These are phyloP conservation scores for Heliosperma pusillum DNA, from an alignment of 148 eudicot species.

Conservation along the genomic window DNA sequence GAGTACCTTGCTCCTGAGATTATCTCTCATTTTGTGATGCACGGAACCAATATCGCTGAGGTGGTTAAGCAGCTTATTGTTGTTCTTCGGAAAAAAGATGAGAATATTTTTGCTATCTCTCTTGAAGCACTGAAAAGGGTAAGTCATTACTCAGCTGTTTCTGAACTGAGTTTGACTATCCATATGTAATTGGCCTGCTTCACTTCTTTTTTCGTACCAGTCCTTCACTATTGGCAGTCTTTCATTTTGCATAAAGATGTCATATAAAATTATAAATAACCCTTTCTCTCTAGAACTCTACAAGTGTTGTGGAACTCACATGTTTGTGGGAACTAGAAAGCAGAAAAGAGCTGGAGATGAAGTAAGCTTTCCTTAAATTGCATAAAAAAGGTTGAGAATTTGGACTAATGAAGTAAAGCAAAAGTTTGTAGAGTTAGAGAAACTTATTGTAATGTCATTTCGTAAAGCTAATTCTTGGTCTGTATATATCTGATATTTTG, in stretches of 20 bases:
- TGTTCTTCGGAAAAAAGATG: slow-evolving; percentile 67
- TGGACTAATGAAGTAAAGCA: not conserved
- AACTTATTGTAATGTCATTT: not conserved
- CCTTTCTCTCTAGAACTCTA: not conserved
- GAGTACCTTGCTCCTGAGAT: slow-evolving; percentile 80
- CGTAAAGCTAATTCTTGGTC: not conserved
- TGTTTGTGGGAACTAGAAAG: not conserved
- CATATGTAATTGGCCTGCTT: not conserved
- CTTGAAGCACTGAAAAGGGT: slow-evolving; percentile 87
- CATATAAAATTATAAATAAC: no score
- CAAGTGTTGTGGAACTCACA: not conserved
- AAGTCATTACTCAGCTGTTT: slow-evolving; percentile 10
- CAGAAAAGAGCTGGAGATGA: not conserved
- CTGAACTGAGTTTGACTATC: not conserved
- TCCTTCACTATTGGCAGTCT: not conserved
- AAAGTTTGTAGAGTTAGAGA: not conserved
- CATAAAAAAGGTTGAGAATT: not conserved
- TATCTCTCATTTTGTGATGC: slow-evolving; percentile 72
- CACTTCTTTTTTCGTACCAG: slow-evolving; percentile 6
- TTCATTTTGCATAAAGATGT: not conserved
- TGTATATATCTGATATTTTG: not conserved
- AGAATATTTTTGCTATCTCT: slow-evolving; percentile 45
- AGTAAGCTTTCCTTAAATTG: not conserved
- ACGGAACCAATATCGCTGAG: slow-evolving; percentile 69
- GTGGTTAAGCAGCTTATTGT: slow-evolving; percentile 76